phyloP scores from a whole-genome alignment of 202 grass and related monocot species.

The Carex arenaria region DNA sequence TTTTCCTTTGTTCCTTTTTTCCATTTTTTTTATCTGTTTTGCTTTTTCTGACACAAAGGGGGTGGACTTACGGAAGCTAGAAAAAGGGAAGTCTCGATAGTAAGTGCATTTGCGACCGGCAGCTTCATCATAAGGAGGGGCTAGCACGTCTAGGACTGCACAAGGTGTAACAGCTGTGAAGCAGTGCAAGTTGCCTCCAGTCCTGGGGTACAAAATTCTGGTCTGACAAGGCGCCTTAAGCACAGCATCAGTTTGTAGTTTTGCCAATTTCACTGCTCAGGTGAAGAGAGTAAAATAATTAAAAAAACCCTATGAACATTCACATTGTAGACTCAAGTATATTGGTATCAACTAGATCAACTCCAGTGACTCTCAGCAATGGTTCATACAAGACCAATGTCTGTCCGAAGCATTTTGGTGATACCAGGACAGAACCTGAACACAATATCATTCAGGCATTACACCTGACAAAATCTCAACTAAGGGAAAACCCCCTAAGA shows the following conservation, averaged over 20 bases:
- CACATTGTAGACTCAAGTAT: slow-evolving; percentile 10
- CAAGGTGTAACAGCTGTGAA: slow-evolving; percentile 76
- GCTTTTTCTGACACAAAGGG: neutral
- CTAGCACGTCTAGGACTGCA: slow-evolving; percentile 83
- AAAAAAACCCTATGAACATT: neutral
- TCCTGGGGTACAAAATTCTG: slow-evolving; percentile 67
- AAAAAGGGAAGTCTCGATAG: slow-evolving; percentile 47
- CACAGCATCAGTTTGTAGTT: slow-evolving; percentile 57
- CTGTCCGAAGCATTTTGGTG: neutral
- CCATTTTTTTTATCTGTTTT: neutral
- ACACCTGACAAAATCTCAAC: neutral
- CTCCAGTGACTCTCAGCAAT: neutral
- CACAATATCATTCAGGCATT: neutral
- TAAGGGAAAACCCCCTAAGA: neutral
- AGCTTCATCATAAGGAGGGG: slow-evolving; percentile 51
- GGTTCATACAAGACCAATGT: neutral
- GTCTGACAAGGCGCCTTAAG: slow-evolving; percentile 53
- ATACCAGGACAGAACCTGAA: neutral
- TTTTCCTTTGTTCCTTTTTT: neutral
- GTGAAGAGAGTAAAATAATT: neutral
- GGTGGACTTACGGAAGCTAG: slow-evolving; percentile 31
- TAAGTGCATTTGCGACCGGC: slow-evolving; percentile 60
- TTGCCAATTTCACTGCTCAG: slow-evolving; percentile 38
- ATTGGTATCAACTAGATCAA: neutral
- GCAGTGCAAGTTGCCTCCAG: slow-evolving; percentile 82